phyloP scores from a whole-genome alignment of 441 rosid genomes.

The Populus hybrid region DNA sequence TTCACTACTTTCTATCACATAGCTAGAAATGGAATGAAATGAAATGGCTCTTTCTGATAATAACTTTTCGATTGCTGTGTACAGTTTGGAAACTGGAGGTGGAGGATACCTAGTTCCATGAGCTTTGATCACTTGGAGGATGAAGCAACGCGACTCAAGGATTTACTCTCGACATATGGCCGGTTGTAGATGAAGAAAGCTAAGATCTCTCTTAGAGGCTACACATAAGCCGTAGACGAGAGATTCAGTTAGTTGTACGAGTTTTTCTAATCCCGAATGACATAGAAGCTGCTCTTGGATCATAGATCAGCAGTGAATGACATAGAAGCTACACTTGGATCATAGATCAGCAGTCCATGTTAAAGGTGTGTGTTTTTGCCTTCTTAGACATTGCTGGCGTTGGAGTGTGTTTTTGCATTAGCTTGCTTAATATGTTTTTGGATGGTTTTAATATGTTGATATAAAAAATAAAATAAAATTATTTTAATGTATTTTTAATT shows the following conservation, averaged over 20 bases:
- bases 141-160: constrained; percentile 54
- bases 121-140: constrained; percentile 60
- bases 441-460: too few species aligned
- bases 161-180: constrained; percentile 59
- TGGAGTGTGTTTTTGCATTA: too few species aligned
- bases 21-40: neutral
- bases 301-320: neutral
- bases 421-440: too few species aligned
- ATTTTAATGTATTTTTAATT: too few species aligned
- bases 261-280: neutral
- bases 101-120: constrained; percentile 73
- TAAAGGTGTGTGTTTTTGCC: constrained; percentile 21
- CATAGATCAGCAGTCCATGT: neutral
- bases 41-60: neutral
- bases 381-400: constrained; percentile 77
- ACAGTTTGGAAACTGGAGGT: constrained; percentile 88
- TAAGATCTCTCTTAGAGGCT: neutral
- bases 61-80: constrained; percentile 7
- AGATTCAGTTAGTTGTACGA: neutral
- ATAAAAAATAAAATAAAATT: too few species aligned
- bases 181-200: constrained; percentile 40
- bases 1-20: neutral
- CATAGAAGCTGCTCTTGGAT: neutral
- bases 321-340: neutral
- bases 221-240: neutral